Evolutionary conservation across 441 rosid genomes (phyloP).

Genomic region (Dalechampia spathulata): DNA sequence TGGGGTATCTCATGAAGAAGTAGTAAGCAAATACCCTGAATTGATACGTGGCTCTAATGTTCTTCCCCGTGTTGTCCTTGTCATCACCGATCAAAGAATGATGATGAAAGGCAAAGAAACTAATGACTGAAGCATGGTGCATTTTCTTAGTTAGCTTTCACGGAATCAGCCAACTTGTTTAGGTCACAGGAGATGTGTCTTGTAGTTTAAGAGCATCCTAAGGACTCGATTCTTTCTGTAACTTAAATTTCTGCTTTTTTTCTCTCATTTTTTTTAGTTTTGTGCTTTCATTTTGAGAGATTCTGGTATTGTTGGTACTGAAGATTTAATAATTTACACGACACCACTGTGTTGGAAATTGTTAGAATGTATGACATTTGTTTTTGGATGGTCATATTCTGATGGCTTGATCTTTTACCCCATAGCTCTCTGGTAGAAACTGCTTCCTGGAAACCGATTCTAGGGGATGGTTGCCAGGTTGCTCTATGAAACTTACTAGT

Average conservation of each 20-base stretch:
- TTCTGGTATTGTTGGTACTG: too few species aligned
- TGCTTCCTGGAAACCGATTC: too few species aligned
- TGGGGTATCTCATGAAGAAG: slow-evolving; percentile 61
- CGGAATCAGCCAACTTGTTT: slow-evolving; percentile 30
- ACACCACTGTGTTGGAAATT: too few species aligned
- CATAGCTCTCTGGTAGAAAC: too few species aligned
- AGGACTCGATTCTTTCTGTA: slow-evolving; percentile 35
- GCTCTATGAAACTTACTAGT: too few species aligned
- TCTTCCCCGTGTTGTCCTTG: slow-evolving; percentile 11
- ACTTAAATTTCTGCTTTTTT: slow-evolving; percentile 14
- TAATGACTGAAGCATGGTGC: slow-evolving; percentile 16
- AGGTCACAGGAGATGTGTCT: slow-evolving; percentile 21
- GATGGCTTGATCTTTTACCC: too few species aligned
- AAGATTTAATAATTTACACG: too few species aligned
- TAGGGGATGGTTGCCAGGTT: too few species aligned
- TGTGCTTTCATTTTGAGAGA: slow-evolving; percentile 19
- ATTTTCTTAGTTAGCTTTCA: slow-evolving; percentile 23
- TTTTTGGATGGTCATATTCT: too few species aligned
- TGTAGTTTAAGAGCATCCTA: slow-evolving; percentile 10
- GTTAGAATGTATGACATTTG: too few species aligned
- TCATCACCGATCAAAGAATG: slow-evolving; percentile 18
- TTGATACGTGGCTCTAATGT: slow-evolving; percentile 7
- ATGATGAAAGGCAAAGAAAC: slow-evolving; percentile 25
- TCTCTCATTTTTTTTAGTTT: neutral
- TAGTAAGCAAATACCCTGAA: slow-evolving; percentile 18